Conservation (phyloP, 331 rosid genomes). For the Saraca asoca region DNA sequence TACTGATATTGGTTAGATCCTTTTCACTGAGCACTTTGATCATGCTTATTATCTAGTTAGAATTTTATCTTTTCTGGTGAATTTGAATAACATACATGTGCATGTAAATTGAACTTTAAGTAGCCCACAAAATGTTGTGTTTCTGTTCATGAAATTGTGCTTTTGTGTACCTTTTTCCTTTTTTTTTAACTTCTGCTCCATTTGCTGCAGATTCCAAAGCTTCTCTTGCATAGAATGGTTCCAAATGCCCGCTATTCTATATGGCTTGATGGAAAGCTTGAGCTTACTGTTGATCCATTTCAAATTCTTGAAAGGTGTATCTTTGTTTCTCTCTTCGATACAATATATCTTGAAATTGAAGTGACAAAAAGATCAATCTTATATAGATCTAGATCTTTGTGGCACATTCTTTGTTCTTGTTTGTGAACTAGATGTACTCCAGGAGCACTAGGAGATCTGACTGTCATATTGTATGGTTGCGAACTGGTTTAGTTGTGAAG, state of each 20-base stretch:
- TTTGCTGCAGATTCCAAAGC: slow-evolving; percentile 84
- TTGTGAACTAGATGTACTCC: too few species aligned
- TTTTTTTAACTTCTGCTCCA: neutral
- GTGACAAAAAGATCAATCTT: neutral
- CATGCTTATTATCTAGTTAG: neutral
- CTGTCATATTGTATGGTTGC: too few species aligned
- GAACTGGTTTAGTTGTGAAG: too few species aligned
- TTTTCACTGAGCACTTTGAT: slow-evolving; percentile 19
- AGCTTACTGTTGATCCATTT: slow-evolving; percentile 93
- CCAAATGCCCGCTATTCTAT: slow-evolving; percentile 90
- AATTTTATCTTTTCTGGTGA: too few species aligned
- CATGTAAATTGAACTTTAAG: neutral
- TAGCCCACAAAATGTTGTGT: neutral
- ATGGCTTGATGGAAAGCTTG: slow-evolving; percentile 96
- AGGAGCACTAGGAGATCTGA: too few species aligned
- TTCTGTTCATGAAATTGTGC: slow-evolving; percentile 15
- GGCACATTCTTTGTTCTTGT: too few species aligned
- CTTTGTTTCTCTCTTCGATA: slow-evolving; percentile 14
- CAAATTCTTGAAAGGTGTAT: slow-evolving; percentile 87
- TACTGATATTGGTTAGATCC: slow-evolving; percentile 15
- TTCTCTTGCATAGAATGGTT: slow-evolving; percentile 85
- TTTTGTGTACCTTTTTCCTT: neutral
- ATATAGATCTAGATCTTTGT: neutral
- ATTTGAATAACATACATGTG: slow-evolving; percentile 21
- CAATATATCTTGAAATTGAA: slow-evolving; percentile 19